These are phyloP conservation scores for Trametes polyzona DNA, from an alignment of 1,284 basidiomycete genomes.

Conservation along the genomic window DNA sequence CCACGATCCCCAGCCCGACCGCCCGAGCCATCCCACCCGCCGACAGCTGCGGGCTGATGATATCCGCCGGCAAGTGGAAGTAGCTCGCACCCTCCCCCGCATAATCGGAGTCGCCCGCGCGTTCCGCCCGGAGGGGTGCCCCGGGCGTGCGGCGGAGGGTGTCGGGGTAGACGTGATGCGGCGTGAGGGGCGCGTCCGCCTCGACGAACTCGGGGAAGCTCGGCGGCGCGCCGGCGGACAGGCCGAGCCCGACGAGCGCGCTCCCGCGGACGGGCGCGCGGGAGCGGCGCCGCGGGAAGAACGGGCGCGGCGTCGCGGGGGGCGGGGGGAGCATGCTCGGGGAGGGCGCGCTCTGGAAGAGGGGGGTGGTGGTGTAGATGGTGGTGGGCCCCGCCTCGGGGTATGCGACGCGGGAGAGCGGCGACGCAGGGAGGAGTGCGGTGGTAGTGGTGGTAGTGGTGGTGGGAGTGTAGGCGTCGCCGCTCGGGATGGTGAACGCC, in stretches of 20 bases:
- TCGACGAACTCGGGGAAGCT: background rate
- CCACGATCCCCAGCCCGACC: constrained; percentile 17
- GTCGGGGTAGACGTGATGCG: constrained; percentile 15
- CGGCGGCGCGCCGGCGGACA: background rate
- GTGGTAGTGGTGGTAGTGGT: background rate
- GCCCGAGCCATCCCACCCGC: background rate
- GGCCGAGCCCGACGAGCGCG: constrained; percentile 8
- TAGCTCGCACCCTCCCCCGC: constrained; percentile 1
- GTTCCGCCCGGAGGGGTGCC: constrained; percentile 13
- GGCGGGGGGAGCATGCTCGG: constrained; percentile 20
- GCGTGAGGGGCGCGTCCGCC: constrained; percentile 16
- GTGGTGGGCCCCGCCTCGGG: constrained; percentile 2
- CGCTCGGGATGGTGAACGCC: background rate
- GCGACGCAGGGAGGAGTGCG: background rate
- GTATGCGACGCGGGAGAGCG: constrained; percentile 5
- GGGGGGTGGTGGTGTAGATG: no score
- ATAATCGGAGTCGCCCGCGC: background rate
- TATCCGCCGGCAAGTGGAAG: constrained; percentile 17
- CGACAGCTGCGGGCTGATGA: background rate
- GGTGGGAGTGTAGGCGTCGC: background rate
- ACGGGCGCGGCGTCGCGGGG: constrained; percentile 14
- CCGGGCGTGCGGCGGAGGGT: constrained; percentile 26
- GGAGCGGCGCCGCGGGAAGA: constrained; percentile 16
- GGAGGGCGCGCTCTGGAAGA: constrained; percentile 7
- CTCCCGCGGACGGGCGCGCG: constrained; percentile 2